Evolutionary conservation across 441 rosid species (phyloP).

Genomic region (Gossypium schwendimanii): DNA sequence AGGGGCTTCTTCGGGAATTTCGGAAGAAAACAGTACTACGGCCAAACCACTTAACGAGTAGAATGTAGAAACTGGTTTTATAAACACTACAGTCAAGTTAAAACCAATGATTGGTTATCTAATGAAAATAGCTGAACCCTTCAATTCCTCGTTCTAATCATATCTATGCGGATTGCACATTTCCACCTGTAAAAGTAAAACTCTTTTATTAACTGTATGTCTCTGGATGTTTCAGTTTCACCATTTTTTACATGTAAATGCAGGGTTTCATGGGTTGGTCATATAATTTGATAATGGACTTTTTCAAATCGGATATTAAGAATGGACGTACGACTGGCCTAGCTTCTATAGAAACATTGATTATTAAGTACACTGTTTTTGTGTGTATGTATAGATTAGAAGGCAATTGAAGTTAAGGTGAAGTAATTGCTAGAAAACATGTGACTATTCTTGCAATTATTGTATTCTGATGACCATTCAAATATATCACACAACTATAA

Average conservation of each 20-base stretch:
- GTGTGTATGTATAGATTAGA: neutral
- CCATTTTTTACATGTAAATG: neutral
- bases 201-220: neutral
- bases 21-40: neutral
- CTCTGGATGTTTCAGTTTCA: neutral
- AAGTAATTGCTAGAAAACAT: neutral
- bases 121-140: neutral
- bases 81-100: neutral
- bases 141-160: neutral
- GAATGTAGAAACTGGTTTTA: neutral
- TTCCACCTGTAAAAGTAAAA: neutral
- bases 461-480: neutral
- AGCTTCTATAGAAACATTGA: neutral
- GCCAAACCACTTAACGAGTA: neutral
- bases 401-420: neutral
- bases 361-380: neutral
- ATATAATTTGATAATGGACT: neutral
- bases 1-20: slow-evolving; percentile 3
- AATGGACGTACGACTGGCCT: neutral
- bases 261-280: neutral
- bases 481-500: neutral
- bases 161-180: neutral
- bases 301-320: neutral
- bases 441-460: neutral
- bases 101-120: neutral